Evolutionary conservation across 306 rosid species (phyloP), one percentile per base, ranked within the genome.

Genomic region (Luffa aegyptiaca): DNA sequence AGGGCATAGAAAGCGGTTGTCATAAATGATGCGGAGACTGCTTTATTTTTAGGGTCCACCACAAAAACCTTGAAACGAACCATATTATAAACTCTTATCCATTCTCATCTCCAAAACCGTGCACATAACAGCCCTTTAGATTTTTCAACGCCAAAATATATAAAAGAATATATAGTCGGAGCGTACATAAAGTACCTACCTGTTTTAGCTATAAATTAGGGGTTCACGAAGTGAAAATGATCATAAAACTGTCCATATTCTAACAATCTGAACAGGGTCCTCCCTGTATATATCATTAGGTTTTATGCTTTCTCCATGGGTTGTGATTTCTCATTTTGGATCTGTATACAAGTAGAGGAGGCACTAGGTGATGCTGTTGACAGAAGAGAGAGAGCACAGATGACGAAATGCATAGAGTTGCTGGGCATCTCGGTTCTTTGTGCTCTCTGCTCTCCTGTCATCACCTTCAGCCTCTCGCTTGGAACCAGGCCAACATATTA

Each of bases 371-470:
- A 82, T 83, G 86, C 37, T 88, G 92, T 36, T 92, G 96, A 91
- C 93, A 91, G 96, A 91, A 91, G 93, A 91, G 87, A 91, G 96
- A 91, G 93, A 88, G 93, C 92, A 90, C 94, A 71, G 90, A 90
- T 69, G 90, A 84, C 85, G 91, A 87, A 87, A 88, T 92, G 90
- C 90, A 82, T 18, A 42, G 26, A 79, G 39, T 17, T 10, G 57
- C 79, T 71, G 6, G 18, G 90, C 89, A 87, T 90, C 82, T 88
- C 86, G 85, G 59, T 92, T 92, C 84, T 92, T 88, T 84, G 97
- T 92, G 91, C 97, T 88, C 89, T 88, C 88, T 92, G 87, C 77
- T 17, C 90, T 90, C 86, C 97, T 89, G 97, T 87, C 92, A 90
- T 66, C 87, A 79, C 77, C 83, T 33, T 68, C 61, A 58, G 75